Evolutionary conservation across 2,329 filamentous ascomycete genomes (phyloP).

Genomic region (Nemania serpens): DNA sequence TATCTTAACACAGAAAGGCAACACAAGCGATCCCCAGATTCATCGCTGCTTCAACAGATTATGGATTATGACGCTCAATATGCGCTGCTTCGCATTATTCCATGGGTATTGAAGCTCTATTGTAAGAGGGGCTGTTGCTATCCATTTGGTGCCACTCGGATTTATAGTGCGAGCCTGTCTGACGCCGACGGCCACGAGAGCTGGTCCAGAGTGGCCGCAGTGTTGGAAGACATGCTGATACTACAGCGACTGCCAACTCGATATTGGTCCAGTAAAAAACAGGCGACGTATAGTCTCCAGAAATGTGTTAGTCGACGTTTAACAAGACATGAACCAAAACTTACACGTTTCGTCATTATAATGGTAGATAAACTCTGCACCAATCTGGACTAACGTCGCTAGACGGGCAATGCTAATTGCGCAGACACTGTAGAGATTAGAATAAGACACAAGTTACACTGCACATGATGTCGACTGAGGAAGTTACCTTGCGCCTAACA

Average conservation of each 20-base stretch:
- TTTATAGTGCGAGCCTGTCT: no score
- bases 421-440: slow-evolving; percentile 27
- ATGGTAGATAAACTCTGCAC: slow-evolving; percentile 27
- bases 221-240: slow-evolving; percentile 32
- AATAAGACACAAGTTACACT: not conserved
- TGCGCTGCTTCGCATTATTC: no score
- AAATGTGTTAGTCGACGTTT: not conserved
- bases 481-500: slow-evolving; percentile 35
- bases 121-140: no score
- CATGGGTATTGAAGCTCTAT: no score
- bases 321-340: no score
- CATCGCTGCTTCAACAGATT: no score
- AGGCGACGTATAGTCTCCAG: slow-evolving; percentile 35
- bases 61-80: no score
- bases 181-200: not conserved
- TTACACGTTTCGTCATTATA: slow-evolving; percentile 38
- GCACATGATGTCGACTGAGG: not conserved
- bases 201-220: slow-evolving; percentile 24
- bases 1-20: no score
- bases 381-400: slow-evolving; percentile 25
- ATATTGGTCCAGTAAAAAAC: slow-evolving; percentile 34
- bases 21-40: no score
- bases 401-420: slow-evolving; percentile 31
- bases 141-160: no score
- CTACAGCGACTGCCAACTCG: slow-evolving; percentile 28